phyloP scores from a whole-genome alignment of 257 asterid species.

The Solanum lycopersicoides region DNA sequence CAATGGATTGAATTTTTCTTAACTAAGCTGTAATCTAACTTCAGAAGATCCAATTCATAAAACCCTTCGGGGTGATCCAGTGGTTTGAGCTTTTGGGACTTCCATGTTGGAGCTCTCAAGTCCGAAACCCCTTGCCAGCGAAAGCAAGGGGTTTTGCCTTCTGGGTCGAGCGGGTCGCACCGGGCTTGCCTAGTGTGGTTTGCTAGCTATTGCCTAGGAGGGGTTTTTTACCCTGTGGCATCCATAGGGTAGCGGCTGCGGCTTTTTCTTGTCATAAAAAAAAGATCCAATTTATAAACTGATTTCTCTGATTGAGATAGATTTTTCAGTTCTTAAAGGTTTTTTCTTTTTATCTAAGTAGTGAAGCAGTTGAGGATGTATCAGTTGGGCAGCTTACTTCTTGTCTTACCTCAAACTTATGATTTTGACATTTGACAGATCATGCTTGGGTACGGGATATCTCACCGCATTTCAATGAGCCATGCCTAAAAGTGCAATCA shows the following conservation, averaged over 20 bases:
- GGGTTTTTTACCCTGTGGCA: not conserved
- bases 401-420: not conserved
- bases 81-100: not conserved
- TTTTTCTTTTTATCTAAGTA: not conserved
- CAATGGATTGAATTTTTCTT: not conserved
- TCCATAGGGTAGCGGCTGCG: not conserved
- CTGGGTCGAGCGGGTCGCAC: too few relatives aligned
- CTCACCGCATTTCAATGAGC: constrained; percentile 1
- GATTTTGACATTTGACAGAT: constrained; percentile 20
- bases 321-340: not conserved
- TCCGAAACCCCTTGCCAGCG: not conserved
- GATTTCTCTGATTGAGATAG: not conserved
- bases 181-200: too few relatives aligned
- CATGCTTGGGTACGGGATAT: constrained; percentile 47
- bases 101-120: not conserved
- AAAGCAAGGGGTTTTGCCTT: too few relatives aligned
- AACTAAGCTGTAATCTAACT: not conserved
- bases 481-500: not conserved
- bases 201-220: not conserved
- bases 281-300: not conserved
- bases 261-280: not conserved
- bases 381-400: not conserved
- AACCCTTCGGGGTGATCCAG: not conserved
- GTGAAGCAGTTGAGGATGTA: not conserved
- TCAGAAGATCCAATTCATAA: not conserved